Percentiles rank a stretch among this genome's conserved stretches.
Evolutionary conservation across 768 basidiomycete genomes (phyloP).

Genomic region (Boletus speciosus): DNA sequence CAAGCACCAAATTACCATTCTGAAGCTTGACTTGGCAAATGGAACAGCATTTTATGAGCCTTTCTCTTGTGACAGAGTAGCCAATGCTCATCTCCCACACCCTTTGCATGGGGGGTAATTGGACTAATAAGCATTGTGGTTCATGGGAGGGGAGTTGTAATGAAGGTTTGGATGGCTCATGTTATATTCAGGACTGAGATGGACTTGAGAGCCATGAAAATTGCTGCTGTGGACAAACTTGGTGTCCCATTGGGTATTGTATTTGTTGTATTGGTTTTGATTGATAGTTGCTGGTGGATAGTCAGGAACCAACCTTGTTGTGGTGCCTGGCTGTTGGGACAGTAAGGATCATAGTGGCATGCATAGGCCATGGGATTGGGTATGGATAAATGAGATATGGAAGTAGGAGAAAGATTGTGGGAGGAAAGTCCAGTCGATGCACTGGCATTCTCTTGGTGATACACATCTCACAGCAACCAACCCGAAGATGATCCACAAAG

Average conservation of each 20-base stretch:
- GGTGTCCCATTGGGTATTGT: conserved; percentile 44
- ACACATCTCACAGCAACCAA: neutral
- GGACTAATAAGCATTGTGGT: conserved; percentile 38
- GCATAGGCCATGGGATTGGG: conserved; percentile 49
- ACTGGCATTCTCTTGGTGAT: conserved; percentile 8
- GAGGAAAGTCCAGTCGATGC: conserved; percentile 17
- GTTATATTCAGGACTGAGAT: conserved; percentile 62
- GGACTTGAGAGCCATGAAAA: conserved; percentile 65
- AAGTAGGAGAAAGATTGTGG: neutral
- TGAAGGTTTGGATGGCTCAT: conserved; percentile 45
- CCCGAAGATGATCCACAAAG: neutral
- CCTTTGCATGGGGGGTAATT: conserved; percentile 62
- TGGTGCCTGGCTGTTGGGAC: conserved; percentile 26
- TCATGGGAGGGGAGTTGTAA: conserved; percentile 42
- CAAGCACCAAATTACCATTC: conserved; percentile 82
- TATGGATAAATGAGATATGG: neutral
- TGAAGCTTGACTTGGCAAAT: conserved; percentile 76
- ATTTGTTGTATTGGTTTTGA: conserved; percentile 44
- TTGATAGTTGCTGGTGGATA: conserved; percentile 32
- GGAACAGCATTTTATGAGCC: conserved; percentile 79
- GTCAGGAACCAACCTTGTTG: conserved; percentile 34
- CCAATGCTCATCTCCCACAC: conserved; percentile 49
- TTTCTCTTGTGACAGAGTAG: conserved; percentile 68
- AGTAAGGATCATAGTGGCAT: conserved; percentile 52
- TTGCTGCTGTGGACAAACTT: conserved; percentile 51